These are phyloP conservation scores for Arachnopeziza araneosa DNA, from an alignment of 2,329 filamentous ascomycete species.

Conservation along the genomic window DNA sequence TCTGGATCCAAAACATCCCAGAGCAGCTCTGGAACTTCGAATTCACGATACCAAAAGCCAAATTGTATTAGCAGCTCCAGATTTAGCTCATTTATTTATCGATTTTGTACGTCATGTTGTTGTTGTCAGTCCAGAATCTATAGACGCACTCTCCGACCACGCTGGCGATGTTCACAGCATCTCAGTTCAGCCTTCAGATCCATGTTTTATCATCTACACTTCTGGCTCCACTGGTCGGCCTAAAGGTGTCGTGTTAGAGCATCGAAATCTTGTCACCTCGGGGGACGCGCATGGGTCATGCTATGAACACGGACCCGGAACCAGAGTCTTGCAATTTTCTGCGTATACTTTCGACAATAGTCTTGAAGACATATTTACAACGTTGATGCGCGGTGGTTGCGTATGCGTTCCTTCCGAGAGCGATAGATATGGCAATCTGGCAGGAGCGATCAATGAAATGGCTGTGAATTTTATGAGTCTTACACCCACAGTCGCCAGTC, in stretches of 20 bases:
- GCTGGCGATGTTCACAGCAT: neutral
- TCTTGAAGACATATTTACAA: constrained; percentile 7
- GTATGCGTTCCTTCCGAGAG: constrained; percentile 36
- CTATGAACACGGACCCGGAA: neutral
- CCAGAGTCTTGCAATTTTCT: neutral
- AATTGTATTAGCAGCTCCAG: constrained; percentile 9
- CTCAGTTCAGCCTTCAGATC: neutral
- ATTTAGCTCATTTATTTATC: neutral
- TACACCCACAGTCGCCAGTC: neutral
- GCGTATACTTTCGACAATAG: neutral
- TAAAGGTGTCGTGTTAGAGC: constrained; percentile 14
- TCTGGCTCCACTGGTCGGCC: constrained; percentile 24
- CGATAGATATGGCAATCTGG: constrained; percentile 23
- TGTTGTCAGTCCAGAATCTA: neutral
- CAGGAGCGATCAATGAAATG: neutral
- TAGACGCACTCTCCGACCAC: neutral
- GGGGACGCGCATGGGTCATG: neutral
- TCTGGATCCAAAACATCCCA: constrained; percentile 19
- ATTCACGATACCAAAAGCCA: constrained; percentile 2
- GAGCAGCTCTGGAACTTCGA: neutral
- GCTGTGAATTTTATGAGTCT: neutral
- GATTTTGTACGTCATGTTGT: neutral
- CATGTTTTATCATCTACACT: constrained; percentile 19
- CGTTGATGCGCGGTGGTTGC: constrained; percentile 33
- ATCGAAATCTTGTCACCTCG: neutral